These are phyloP conservation scores for Terana coerulea DNA, from an alignment of 768 basidiomycete genomes.

Conservation along the genomic window DNA sequence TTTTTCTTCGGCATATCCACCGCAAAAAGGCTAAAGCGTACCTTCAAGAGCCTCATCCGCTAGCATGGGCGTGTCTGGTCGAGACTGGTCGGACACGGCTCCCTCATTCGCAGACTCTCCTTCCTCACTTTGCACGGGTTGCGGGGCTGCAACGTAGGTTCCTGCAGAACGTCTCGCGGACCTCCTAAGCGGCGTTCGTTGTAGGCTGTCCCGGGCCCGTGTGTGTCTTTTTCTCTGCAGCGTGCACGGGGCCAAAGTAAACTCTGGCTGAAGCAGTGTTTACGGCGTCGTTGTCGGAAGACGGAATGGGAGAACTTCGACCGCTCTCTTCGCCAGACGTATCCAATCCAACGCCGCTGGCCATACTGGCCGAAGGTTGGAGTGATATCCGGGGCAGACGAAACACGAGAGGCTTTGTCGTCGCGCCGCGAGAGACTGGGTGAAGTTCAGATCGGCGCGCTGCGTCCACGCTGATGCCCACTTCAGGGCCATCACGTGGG, in stretches of 20 bases:
- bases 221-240: constrained; percentile 49
- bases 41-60: constrained; percentile 17
- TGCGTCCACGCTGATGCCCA: too few species aligned
- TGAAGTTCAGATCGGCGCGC: not conserved
- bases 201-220: constrained; percentile 27
- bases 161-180: constrained; percentile 49
- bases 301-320: constrained; percentile 10
- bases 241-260: constrained; percentile 48
- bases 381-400: too few species aligned
- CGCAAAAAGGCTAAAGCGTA: constrained; percentile 27
- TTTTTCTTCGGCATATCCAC: too few species aligned
- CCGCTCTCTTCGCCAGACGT: constrained; percentile 4
- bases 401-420: not conserved
- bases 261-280: constrained; percentile 40
- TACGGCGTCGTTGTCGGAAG: constrained; percentile 18
- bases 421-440: not conserved
- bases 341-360: constrained; percentile 15
- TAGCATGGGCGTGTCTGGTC: constrained; percentile 4
- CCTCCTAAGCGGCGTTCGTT: constrained; percentile 38
- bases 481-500: too few species aligned
- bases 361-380: constrained; percentile 15
- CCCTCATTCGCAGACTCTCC: not conserved
- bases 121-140: constrained; percentile 14
- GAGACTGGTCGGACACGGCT: constrained; percentile 8
- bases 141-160: constrained; percentile 17